phyloP scores from a whole-genome alignment of 139 green algal species.

The Closterium sp. region DNA sequence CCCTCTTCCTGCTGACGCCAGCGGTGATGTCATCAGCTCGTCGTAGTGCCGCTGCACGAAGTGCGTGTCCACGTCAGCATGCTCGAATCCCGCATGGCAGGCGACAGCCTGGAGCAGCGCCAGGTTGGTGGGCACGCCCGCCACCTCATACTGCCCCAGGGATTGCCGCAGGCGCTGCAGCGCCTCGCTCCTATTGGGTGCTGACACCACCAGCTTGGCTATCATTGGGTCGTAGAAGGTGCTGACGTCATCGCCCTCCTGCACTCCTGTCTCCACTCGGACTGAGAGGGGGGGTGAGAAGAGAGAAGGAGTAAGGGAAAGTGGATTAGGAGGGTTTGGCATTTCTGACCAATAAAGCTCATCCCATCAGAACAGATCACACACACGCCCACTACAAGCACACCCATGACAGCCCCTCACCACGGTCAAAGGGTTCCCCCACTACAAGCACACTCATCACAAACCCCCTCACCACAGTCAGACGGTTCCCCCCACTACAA shows the following conservation, averaged over 20 bases:
- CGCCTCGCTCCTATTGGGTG: background rate
- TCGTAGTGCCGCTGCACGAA: slow-evolving; percentile 27
- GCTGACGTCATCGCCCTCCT: slow-evolving; percentile 63
- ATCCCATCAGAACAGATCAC: no score
- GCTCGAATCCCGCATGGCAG: slow-evolving; percentile 14
- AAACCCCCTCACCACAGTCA: no score
- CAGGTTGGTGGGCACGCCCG: slow-evolving; percentile 42
- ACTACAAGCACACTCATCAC: no score
- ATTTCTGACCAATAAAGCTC: no score
- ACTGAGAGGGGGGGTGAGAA: slow-evolving; percentile 29
- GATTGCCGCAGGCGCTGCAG: background rate
- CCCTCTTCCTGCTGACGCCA: background rate
- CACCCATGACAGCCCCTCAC: background rate
- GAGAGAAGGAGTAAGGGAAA: background rate
- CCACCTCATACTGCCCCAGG: slow-evolving; percentile 3
- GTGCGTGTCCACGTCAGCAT: slow-evolving; percentile 34
- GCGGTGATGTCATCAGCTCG: background rate
- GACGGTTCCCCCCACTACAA: no score
- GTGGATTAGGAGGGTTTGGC: background rate
- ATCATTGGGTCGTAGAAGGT: slow-evolving; percentile 89
- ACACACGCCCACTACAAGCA: background rate
- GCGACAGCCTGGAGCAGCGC: slow-evolving; percentile 24
- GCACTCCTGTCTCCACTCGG: slow-evolving; percentile 67
- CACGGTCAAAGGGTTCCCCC: no score
- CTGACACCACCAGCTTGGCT: slow-evolving; percentile 72